Percentiles rank a stretch among this genome's conserved stretches.
Conservation (phyloP, 2,329 filamentous ascomycete species). For the Didymella glomerata region DNA sequence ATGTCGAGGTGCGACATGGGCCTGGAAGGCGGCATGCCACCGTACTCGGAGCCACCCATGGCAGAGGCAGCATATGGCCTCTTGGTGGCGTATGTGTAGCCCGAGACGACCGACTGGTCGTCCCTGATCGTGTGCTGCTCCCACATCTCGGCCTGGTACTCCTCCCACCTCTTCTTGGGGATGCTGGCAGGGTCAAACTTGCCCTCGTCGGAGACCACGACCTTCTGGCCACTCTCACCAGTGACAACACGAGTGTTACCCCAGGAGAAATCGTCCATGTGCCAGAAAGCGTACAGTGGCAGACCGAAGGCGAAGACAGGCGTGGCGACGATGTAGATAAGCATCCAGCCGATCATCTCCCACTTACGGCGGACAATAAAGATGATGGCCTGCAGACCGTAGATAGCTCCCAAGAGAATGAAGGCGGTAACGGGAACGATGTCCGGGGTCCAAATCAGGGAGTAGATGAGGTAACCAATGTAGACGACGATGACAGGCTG, state of each 20-base stretch:
- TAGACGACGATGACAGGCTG: constrained; percentile 92
- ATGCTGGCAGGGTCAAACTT: constrained; percentile 95
- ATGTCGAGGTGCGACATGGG: constrained; percentile 69
- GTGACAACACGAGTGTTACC: constrained; percentile 98
- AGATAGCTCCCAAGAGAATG: constrained; percentile 91
- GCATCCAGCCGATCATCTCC: constrained; percentile 99
- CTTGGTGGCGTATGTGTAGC: constrained; percentile 93
- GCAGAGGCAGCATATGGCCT: constrained; percentile 60
- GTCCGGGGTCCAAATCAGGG: constrained; percentile 67
- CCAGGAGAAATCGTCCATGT: constrained; percentile 99
- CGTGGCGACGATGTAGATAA: constrained; percentile 90
- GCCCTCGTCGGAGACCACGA: constrained; percentile 94
- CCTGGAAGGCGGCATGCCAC: constrained; percentile 59
- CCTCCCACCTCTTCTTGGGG: constrained; percentile 98
- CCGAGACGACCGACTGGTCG: constrained; percentile 89
- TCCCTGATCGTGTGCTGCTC: constrained; percentile 85
- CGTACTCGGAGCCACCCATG: constrained; percentile 68
- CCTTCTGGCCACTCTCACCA: constrained; percentile 89
- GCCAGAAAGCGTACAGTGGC: constrained; percentile 95
- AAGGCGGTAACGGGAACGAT: constrained; percentile 86
- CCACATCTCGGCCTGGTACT: constrained; percentile 98
- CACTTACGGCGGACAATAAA: constrained; percentile 97
- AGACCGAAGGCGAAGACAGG: constrained; percentile 91
- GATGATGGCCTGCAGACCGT: constrained; percentile 95
- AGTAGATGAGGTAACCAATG: constrained; percentile 86